Conservation (phyloP, 1,284 basidiomycete species). For the Ceratobasidium sp. region DNA sequence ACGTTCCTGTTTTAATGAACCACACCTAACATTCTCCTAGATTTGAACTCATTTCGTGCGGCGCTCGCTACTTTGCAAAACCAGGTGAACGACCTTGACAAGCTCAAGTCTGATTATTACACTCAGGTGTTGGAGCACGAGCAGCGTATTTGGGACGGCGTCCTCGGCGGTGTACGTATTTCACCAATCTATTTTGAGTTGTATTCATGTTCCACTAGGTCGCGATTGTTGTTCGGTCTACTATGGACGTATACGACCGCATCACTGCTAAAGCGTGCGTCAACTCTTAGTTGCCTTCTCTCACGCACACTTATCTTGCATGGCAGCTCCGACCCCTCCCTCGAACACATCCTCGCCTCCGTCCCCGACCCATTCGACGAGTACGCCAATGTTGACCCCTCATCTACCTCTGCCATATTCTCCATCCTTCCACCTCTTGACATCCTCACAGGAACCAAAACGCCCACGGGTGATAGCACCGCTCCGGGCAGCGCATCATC, state of each 20-base stretch:
- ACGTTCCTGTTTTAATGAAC: background rate
- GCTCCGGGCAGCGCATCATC: constrained; percentile 30
- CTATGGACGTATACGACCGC: constrained; percentile 83
- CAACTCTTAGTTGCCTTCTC: background rate
- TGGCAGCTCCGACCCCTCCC: constrained; percentile 85
- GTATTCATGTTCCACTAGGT: constrained; percentile 57
- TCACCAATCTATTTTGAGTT: constrained; percentile 3
- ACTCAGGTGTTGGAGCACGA: constrained; percentile 91
- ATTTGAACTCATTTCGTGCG: constrained; percentile 85
- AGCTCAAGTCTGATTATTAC: constrained; percentile 82
- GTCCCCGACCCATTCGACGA: constrained; percentile 94
- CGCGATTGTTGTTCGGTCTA: constrained; percentile 78
- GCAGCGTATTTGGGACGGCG: constrained; percentile 91
- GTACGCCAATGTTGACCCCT: constrained; percentile 84
- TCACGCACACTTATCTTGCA: background rate
- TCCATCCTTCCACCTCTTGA: constrained; percentile 82
- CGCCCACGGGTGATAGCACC: constrained; percentile 19
- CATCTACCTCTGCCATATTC: constrained; percentile 91
- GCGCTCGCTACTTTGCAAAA: constrained; percentile 84
- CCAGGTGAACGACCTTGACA: constrained; percentile 89
- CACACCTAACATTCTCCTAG: constrained; percentile 56
- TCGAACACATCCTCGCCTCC: constrained; percentile 89
- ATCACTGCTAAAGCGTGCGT: constrained; percentile 89
- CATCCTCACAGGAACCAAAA: constrained; percentile 25
- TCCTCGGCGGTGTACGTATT: constrained; percentile 77